Evolutionary conservation across 257 asterid species (phyloP), one percentile per base, ranked within the genome.

Genomic region (Fraxinus anomala): DNA sequence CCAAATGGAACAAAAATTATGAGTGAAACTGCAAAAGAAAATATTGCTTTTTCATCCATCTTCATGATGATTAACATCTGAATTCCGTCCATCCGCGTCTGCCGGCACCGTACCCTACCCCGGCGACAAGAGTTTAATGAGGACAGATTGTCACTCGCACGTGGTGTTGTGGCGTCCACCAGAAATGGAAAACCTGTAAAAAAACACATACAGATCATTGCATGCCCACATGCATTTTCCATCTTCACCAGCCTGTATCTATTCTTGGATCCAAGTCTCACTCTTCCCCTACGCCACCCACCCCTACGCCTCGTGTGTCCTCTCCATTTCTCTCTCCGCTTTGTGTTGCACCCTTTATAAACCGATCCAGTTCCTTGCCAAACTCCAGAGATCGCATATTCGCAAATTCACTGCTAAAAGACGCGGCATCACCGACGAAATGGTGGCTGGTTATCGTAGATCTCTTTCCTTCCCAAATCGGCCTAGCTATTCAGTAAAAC

Each of bases 401-500:
- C 49, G 5, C 24, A 67, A 47, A 6, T 28, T 7, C 33, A 61
- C n/a, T 16, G 23, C 44, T 42, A 42, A 42, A 42, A 42, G 16
- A 42, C 17, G 17, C 17, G 30, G 26, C 77, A 40, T 21, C 68
- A 70, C 31, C 74, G 19, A 51, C 14, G 87, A 88, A 87, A 94
- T 94, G 92, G 98, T 94, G 71, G 85, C 87, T 28, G 89, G 80
- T 77, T 94, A 90, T 17, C 90, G 94, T 26, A 80, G 98, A 85
- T 89, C 98, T 1, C 90, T 94, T 23, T 94, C 98, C 1, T 94
- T 90, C 65, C 92, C 97, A 0, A 88, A 90, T 63, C 92, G 87
- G 1, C 91, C 88, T 4, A 77, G 71, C 59, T 61, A n/a, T 11
- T 6, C 89, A 19, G 8, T 76, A 1, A 85, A 82, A 24, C 86